Percentiles rank a stretch among this genome's conserved stretches.
These are phyloP conservation scores for Apiotrichum sp. DNA, from an alignment of 1,284 basidiomycete genomes.

Conservation along the genomic window DNA sequence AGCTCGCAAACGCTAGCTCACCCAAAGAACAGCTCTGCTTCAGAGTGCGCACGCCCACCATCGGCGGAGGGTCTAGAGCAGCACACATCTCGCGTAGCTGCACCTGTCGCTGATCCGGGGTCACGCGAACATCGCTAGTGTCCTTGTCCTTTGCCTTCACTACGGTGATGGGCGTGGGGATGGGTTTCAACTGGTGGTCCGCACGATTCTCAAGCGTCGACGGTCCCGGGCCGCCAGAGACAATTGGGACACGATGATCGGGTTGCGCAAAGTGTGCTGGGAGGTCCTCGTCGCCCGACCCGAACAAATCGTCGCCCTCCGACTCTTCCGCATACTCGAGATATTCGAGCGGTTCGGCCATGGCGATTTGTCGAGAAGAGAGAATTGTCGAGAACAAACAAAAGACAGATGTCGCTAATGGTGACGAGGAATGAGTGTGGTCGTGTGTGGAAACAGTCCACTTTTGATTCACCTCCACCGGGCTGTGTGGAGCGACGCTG, in stretches of 20 bases:
- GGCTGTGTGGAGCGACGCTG: too few species aligned
- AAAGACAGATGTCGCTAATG: too few species aligned
- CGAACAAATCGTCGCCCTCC: conserved; percentile 29
- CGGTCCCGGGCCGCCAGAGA: neutral
- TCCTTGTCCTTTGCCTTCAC: neutral
- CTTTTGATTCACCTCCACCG: too few species aligned
- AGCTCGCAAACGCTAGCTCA: neutral
- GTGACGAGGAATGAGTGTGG: too few species aligned
- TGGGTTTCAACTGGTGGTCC: neutral
- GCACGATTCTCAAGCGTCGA: neutral
- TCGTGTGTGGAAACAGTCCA: too few species aligned
- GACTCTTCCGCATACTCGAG: conserved; percentile 32
- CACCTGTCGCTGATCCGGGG: conserved; percentile 2
- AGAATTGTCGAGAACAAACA: neutral
- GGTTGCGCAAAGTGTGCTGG: conserved; percentile 1
- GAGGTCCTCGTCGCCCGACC: conserved; percentile 20
- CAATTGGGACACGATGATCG: conserved; percentile 8
- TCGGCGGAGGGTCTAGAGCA: neutral
- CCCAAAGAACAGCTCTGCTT: conserved; percentile 1
- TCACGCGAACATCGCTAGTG: neutral
- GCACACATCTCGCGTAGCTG: conserved; percentile 2
- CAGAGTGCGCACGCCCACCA: neutral
- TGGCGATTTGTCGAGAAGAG: neutral
- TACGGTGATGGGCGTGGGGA: neutral
- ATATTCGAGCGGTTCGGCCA: conserved; percentile 23